phyloP scores from a whole-genome alignment of 305 asterid species.

The Fraxinus sp. region DNA sequence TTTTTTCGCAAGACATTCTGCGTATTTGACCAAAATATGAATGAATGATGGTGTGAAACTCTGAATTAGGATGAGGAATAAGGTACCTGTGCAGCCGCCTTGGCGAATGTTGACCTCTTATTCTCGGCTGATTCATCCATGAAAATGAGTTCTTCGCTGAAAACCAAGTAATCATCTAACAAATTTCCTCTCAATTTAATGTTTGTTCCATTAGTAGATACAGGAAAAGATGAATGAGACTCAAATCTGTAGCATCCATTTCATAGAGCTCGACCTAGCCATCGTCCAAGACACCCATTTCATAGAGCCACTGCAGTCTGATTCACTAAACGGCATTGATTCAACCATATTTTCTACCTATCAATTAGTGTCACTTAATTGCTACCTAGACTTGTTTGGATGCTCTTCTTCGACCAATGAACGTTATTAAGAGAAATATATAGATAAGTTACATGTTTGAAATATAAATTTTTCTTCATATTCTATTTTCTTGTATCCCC shows the following conservation, averaged over 20 bases:
- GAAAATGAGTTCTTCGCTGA: background rate
- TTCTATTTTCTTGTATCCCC: too few relatives aligned
- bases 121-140: background rate
- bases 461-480: too few relatives aligned
- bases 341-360: background rate
- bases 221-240: background rate
- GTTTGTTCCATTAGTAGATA: background rate
- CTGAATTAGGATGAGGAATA: too few relatives aligned
- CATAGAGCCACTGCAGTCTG: background rate
- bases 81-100: background rate
- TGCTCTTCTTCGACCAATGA: too few relatives aligned
- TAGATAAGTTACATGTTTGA: too few relatives aligned
- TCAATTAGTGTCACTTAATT: background rate
- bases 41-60: background rate
- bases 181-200: background rate
- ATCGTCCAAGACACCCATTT: background rate
- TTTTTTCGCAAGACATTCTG: too few relatives aligned
- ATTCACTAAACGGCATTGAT: background rate
- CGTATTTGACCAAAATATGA: too few relatives aligned
- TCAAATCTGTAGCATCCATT: background rate
- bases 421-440: too few relatives aligned
- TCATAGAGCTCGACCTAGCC: background rate
- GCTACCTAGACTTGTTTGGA: background rate
- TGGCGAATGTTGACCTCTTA: background rate
- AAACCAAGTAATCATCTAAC: background rate